Percentiles rank a stretch among this genome's conserved stretches.
Conservation (phyloP, 176 grass and related monocot genomes). For the Pontederia paniculata region DNA sequence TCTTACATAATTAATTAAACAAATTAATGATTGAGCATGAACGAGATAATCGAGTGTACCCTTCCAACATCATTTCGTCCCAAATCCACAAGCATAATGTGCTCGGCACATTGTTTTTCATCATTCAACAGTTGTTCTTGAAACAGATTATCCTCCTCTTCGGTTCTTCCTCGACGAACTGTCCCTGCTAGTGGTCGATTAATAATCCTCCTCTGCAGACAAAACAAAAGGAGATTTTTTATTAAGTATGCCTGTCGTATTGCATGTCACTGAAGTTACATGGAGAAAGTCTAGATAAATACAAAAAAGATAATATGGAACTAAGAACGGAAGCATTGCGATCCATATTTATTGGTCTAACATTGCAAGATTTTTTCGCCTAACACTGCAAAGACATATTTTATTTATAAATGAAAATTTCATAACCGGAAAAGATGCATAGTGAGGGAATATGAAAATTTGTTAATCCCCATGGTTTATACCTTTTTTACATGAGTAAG, state of each 20-base stretch:
- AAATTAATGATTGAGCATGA: not conserved
- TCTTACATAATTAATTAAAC: too few relatives aligned
- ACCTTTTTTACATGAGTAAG: slow-evolving; percentile 78
- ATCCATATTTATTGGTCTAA: not conserved
- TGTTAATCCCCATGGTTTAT: not conserved
- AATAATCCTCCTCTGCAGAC: slow-evolving; percentile 51
- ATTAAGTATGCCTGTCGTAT: not conserved
- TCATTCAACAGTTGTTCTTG: slow-evolving; percentile 71
- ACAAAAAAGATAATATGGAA: slow-evolving; percentile 3
- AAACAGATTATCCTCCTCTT: slow-evolving; percentile 50
- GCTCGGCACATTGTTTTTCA: slow-evolving; percentile 83
- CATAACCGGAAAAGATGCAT: not conserved
- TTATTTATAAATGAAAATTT: not conserved
- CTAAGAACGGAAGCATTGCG: too few relatives aligned
- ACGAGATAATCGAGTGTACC: slow-evolving; percentile 22
- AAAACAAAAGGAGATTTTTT: not conserved
- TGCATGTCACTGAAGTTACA: not conserved
- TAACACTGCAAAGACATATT: not conserved
- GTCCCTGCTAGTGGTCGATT: slow-evolving; percentile 92
- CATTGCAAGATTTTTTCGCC: not conserved
- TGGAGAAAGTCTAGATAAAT: not conserved
- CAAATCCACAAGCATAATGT: slow-evolving; percentile 91
- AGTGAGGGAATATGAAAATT: not conserved
- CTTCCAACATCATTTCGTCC: slow-evolving; percentile 89
- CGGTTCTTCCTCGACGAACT: slow-evolving; percentile 59